Conservation (phyloP, 164 flowering plant genomes). For the Nymphaea colorata region DNA sequence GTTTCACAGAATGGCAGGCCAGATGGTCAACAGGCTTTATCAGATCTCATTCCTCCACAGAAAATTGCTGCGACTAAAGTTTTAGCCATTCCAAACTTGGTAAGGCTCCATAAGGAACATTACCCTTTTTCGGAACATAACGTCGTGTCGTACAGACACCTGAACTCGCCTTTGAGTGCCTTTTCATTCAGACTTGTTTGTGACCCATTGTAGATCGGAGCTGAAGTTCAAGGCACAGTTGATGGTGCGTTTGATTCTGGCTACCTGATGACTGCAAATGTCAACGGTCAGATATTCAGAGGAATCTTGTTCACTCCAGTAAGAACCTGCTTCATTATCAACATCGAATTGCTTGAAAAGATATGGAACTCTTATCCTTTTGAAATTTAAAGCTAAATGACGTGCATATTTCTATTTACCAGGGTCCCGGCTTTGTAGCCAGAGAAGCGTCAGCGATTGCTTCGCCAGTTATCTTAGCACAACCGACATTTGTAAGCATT, state of each 20-base stretch:
- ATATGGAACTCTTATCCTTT: not conserved
- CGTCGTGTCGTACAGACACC: too few relatives aligned
- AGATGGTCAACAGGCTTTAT: conserved; percentile 10
- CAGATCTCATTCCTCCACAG: conserved; percentile 20
- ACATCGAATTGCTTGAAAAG: not conserved
- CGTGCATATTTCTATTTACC: not conserved
- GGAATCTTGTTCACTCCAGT: conserved; percentile 88
- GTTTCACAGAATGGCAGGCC: conserved; percentile 12
- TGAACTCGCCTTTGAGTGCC: not conserved
- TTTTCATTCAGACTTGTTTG: not conserved
- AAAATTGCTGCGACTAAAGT: conserved; percentile 4
- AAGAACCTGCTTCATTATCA: conserved; percentile 8
- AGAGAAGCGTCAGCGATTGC: conserved; percentile 20
- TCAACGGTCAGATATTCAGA: conserved; percentile 69
- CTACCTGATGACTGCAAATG: conserved; percentile 74
- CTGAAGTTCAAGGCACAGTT: conserved; percentile 73
- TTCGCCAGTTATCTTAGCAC: not conserved
- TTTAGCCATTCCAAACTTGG: conserved; percentile 27
- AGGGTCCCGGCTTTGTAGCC: conserved; percentile 40
- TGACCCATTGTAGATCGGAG: conserved; percentile 47
- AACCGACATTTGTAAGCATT: conserved; percentile 9
- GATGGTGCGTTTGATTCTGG: conserved; percentile 95
- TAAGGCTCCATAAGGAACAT: conserved; percentile 5
- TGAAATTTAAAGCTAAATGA: not conserved
- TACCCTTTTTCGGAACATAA: too few relatives aligned